phyloP scores from a whole-genome alignment of 192 early-diverging fungal genomes.

The Coemansia sp. region DNA sequence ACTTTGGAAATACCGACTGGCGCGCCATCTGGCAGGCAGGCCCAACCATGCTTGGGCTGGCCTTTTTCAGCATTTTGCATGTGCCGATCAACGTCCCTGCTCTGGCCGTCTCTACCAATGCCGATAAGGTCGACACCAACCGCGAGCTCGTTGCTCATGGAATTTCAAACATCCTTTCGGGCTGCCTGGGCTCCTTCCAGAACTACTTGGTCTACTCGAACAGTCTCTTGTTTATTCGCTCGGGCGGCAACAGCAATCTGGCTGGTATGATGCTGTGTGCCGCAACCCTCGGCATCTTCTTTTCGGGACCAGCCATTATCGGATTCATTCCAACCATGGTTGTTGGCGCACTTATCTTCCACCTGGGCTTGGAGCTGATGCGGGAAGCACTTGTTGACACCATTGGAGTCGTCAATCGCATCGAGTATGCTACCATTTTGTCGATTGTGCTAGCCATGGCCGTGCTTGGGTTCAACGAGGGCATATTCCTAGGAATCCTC shows the following conservation, averaged over 20 bases:
- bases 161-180: slow-evolving; percentile 83
- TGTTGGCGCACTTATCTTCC: slow-evolving; percentile 95
- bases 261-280: slow-evolving; percentile 83
- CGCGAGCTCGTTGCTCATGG: slow-evolving; percentile 94
- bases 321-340: slow-evolving; percentile 94
- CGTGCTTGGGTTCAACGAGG: slow-evolving; percentile 93
- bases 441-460: slow-evolving; percentile 90
- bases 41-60: slow-evolving; percentile 91
- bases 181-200: slow-evolving; percentile 77
- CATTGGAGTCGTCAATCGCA: slow-evolving; percentile 75
- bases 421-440: slow-evolving; percentile 91
- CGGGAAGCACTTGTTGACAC: slow-evolving; percentile 93
- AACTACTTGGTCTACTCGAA: slow-evolving; percentile 95
- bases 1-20: slow-evolving; percentile 72
- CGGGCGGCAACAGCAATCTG: slow-evolving; percentile 85
- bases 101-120: slow-evolving; percentile 86
- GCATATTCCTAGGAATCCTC: slow-evolving; percentile 91
- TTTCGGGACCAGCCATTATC: slow-evolving; percentile 85
- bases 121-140: slow-evolving; percentile 89
- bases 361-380: slow-evolving; percentile 91
- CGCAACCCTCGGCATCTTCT: slow-evolving; percentile 75
- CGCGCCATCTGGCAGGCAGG: slow-evolving; percentile 66
- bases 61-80: slow-evolving; percentile 96
- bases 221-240: slow-evolving; percentile 90
- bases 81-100: slow-evolving; percentile 98